Evolutionary conservation across 2,329 filamentous ascomycete genomes (phyloP).

Genomic region (Apiospora aurea): DNA sequence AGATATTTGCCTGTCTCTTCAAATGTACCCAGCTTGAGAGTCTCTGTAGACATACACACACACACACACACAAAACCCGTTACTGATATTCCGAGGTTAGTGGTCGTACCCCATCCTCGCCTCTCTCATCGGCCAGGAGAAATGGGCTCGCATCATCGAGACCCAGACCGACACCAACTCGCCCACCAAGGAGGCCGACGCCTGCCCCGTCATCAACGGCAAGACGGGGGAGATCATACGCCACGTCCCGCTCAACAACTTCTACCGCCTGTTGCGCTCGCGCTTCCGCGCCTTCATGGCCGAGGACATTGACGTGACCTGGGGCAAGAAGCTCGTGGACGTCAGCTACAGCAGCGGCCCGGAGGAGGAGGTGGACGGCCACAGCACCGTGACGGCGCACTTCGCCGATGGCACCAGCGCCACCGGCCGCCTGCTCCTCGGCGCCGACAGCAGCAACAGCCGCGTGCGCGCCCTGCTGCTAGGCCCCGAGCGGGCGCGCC

Average conservation of each 20-base stretch:
- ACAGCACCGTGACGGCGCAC: conserved; percentile 36
- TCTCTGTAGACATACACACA: background rate
- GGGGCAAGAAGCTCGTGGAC: conserved; percentile 46
- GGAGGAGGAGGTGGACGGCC: conserved; percentile 14
- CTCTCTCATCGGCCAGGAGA: conserved; percentile 32
- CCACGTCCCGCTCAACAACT: conserved; percentile 28
- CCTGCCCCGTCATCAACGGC: conserved; percentile 32
- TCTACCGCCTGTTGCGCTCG: conserved; percentile 39
- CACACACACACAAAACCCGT: background rate
- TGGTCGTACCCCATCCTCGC: conserved; percentile 34
- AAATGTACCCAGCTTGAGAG: background rate
- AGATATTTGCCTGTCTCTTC: background rate
- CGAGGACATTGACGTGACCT: conserved; percentile 45
- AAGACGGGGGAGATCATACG: conserved; percentile 33
- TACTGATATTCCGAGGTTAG: conserved; percentile 19
- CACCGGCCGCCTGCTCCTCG: conserved; percentile 41
- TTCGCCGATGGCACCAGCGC: conserved; percentile 42
- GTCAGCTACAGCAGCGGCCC: conserved; percentile 42
- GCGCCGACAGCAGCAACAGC: conserved; percentile 44
- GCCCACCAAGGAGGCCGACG: conserved; percentile 27
- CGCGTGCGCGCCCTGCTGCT: conserved; percentile 40
- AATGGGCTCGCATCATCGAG: conserved; percentile 32
- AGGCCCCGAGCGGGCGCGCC: conserved; percentile 37
- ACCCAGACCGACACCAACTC: conserved; percentile 33
- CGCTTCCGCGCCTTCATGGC: conserved; percentile 46